Evolutionary conservation across 2,329 filamentous ascomycete species (phyloP).

Genomic region (Westerdykella sp.): DNA sequence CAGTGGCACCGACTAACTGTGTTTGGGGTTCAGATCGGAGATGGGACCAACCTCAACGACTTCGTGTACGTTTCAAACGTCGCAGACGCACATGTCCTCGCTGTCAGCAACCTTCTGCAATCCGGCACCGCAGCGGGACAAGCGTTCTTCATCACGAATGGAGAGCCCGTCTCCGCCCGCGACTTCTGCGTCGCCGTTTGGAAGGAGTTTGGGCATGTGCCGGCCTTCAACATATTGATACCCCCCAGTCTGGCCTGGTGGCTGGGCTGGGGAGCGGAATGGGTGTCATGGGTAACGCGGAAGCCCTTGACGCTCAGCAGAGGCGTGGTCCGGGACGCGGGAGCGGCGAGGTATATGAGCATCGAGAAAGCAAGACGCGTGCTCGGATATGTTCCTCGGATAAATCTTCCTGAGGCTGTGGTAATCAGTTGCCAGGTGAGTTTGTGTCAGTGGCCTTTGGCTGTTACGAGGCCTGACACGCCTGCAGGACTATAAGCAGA

Average conservation of each 20-base stretch:
- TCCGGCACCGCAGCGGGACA: conserved; percentile 61
- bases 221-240: conserved; percentile 44
- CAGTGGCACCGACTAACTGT: neutral
- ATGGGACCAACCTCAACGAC: conserved; percentile 64
- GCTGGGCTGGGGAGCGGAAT: conserved; percentile 44
- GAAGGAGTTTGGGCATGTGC: conserved; percentile 53
- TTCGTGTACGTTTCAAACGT: conserved; percentile 65
- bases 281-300: conserved; percentile 43
- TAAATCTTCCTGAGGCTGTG: conserved; percentile 49
- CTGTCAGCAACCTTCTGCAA: conserved; percentile 63
- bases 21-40: conserved; percentile 50
- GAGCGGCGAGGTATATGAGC: conserved; percentile 48
- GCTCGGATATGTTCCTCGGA: conserved; percentile 48
- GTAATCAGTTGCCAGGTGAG: conserved; percentile 23
- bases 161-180: conserved; percentile 84
- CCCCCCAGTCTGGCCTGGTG: conserved; percentile 46
- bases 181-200: conserved; percentile 78
- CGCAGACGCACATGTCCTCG: conserved; percentile 76
- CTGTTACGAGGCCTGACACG: neutral
- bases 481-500: neutral
- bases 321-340: conserved; percentile 52
- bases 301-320: conserved; percentile 44
- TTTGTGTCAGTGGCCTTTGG: no score
- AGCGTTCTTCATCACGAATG: conserved; percentile 86
- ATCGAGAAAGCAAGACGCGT: conserved; percentile 47